Base-by-base conservation (phyloP, 2,329 filamentous ascomycete genomes). In the Epichloe sylvatica region DNA sequence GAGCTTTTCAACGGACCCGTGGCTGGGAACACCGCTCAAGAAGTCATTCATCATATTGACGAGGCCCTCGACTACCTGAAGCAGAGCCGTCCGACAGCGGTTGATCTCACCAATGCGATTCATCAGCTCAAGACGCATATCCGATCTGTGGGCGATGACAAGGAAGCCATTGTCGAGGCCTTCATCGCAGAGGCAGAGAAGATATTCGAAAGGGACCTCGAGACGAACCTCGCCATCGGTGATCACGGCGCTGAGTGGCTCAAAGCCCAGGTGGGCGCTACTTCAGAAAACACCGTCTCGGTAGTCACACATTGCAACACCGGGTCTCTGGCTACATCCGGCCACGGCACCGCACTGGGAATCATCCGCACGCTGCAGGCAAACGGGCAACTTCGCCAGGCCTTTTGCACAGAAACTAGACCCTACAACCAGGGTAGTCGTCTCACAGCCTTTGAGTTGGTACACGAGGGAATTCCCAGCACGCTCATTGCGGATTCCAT, bases 301-400 rank as follows among this genome's bases (percentile, higher is more conserved):
- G 83, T 98, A 41, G 70, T 98, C 56, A 98, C 92, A 11, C 94
- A 98, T 68, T 98, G 92, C 74, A 98, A 98, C 67, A 98, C 92
- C 21, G 92, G 92, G 30, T 96, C 91, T 19, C 81, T 98, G 35
- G 92, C 92, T 25, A 98, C 92, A 1, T 94, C 92, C 15, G 92
- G 92, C n/a, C 94, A 97, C 63, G 92, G 92, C 47, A 98, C 92
- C 11, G 92, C 92, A 0, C 74, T 98, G 3, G 92, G 92, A 21
- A 92, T 98, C 46, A 89, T 98, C 57, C 86, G 92, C 51, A 87
- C 86, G 4, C 74, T 98, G 5, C 78, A 86, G 60, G 68, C 77
- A 12, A 74, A 74, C 50, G 72, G 75, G 5, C 72, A 78, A 6
- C 75, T 98, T 23, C 75, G 81, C 54, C 90, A 89, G 61, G 91